Evolutionary conservation across 129 eudicot genomes (phyloP).

Genomic region (Cynara cardunculus): DNA sequence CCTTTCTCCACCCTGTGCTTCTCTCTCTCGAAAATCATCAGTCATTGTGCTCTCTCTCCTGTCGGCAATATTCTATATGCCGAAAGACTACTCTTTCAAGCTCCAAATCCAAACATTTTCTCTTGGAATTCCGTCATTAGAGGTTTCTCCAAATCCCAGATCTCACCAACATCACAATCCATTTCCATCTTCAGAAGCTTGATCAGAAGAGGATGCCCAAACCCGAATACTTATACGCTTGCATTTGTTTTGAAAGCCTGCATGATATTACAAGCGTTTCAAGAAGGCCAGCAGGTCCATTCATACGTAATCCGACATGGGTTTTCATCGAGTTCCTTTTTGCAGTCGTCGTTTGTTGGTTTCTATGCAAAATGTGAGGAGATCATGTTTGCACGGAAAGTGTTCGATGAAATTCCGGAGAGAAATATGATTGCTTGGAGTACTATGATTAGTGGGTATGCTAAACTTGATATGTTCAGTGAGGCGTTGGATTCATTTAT

Average conservation of each 20-base stretch:
- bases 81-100: slow-evolving; percentile 31
- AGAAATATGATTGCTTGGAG: neutral
- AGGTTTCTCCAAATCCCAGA: slow-evolving; percentile 17
- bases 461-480: slow-evolving; percentile 34
- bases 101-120: slow-evolving; percentile 44
- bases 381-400: slow-evolving; percentile 6
- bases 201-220: slow-evolving; percentile 27
- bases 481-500: slow-evolving; percentile 48
- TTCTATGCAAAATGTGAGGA: slow-evolving; percentile 54
- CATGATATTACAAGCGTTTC: slow-evolving; percentile 28
- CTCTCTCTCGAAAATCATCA: slow-evolving; percentile 51
- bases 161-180: slow-evolving; percentile 34
- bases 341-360: slow-evolving; percentile 43
- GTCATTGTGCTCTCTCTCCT: slow-evolving; percentile 44
- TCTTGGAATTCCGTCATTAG: slow-evolving; percentile 44
- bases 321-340: slow-evolving; percentile 25
- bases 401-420: neutral
- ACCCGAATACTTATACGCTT: slow-evolving; percentile 43
- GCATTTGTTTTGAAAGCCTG: slow-evolving; percentile 50
- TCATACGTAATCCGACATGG: slow-evolving; percentile 43
- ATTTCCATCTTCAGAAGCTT: slow-evolving; percentile 39
- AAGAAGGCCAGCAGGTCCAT: slow-evolving; percentile 54
- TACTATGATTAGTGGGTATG: slow-evolving; percentile 53
- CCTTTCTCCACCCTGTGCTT: slow-evolving; percentile 33
- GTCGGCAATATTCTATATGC: slow-evolving; percentile 36